These are phyloP conservation scores for Cydonia oblonga DNA, from an alignment of 331 rosid genomes.

Conservation along the genomic window DNA sequence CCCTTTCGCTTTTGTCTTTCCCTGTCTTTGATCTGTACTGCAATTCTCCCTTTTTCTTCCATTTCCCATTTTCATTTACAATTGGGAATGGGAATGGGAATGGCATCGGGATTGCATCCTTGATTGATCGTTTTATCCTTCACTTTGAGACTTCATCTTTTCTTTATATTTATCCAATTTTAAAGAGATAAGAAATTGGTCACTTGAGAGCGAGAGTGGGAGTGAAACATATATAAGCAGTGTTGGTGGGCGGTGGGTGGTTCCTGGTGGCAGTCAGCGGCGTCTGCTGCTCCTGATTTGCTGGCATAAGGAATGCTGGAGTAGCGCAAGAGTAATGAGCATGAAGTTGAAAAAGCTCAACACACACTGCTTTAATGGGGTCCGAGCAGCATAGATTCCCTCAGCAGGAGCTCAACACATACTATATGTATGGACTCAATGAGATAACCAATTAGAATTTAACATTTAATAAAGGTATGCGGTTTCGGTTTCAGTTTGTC, in stretches of 20 bases:
- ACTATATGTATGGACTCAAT: too few species aligned
- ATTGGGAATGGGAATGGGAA: background rate
- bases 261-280: too few species aligned
- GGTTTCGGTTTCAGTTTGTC: too few species aligned
- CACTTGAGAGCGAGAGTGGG: background rate
- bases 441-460: too few species aligned
- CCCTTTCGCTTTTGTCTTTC: constrained; percentile 72
- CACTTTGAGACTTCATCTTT: constrained; percentile 2
- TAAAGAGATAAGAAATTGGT: too few species aligned
- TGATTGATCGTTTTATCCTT: background rate
- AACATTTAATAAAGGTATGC: too few species aligned
- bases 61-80: background rate
- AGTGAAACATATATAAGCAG: background rate
- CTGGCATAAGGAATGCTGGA: background rate
- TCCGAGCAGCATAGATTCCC: constrained; percentile 95
- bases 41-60: background rate
- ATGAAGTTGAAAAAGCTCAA: background rate
- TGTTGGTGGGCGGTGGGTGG: background rate
- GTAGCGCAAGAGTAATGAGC: background rate
- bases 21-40: constrained; percentile 42
- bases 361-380: constrained; percentile 39
- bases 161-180: background rate
- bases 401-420: constrained; percentile 40
- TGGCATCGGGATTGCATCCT: background rate
- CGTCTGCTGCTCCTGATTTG: background rate